These are phyloP conservation scores for Tilletiaria anomala DNA, from an alignment of 1,284 basidiomycete species.

Conservation along the genomic window DNA sequence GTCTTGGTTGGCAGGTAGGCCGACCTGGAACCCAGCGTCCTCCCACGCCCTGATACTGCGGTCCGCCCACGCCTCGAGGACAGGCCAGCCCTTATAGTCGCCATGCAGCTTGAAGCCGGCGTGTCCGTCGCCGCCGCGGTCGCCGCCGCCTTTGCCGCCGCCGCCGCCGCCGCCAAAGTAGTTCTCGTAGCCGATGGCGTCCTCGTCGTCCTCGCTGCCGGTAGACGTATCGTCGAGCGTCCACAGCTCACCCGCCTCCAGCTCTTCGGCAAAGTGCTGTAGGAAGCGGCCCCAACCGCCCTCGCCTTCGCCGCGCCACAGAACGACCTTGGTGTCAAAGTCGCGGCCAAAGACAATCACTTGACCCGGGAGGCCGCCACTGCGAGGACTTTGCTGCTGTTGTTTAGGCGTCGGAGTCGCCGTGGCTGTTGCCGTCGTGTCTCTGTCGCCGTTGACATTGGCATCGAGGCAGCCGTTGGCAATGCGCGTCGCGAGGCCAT, in stretches of 20 bases:
- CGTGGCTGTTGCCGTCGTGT: too few species aligned
- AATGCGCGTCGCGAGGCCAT: too few species aligned
- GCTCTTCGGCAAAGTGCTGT: conserved; percentile 76
- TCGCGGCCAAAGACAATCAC: conserved; percentile 95
- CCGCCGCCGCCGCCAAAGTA: conserved; percentile 30
- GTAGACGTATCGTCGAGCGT: conserved; percentile 15
- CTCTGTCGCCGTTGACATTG: too few species aligned
- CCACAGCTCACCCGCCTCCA: conserved; percentile 62
- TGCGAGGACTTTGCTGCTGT: too few species aligned
- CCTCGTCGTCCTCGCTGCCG: conserved; percentile 26
- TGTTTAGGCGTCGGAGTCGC: too few species aligned
- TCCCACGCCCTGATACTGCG: conserved; percentile 29
- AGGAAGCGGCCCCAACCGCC: conserved; percentile 92
- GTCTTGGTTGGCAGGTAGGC: conserved; percentile 8
- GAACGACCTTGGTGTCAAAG: conserved; percentile 92
- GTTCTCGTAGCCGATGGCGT: conserved; percentile 30
- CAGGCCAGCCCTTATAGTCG: conserved; percentile 34
- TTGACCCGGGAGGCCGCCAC: conserved; percentile 61
- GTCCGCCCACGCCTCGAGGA: conserved; percentile 37
- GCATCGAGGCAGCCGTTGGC: too few species aligned
- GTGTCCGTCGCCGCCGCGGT: conserved; percentile 25
- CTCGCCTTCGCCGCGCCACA: conserved; percentile 56
- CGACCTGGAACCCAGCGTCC: conserved; percentile 18
- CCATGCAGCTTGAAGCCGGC: conserved; percentile 28
- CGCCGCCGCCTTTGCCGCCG: conserved; percentile 22